phyloP scores from a whole-genome alignment of 2,329 filamentous ascomycete genomes.

The Penicillium sp. region DNA sequence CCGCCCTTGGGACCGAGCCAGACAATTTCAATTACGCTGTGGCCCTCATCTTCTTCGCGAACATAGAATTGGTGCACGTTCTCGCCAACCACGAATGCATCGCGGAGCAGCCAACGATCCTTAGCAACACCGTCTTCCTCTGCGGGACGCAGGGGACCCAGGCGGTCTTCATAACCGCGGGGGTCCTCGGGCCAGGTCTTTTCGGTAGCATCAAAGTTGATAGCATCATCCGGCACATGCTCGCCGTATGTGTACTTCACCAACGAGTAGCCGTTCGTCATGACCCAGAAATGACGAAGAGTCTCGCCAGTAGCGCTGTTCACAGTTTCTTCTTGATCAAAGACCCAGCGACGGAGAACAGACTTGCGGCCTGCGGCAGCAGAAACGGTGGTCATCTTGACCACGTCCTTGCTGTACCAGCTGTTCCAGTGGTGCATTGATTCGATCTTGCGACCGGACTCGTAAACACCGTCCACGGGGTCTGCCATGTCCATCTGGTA shows the following conservation, averaged over 20 bases:
- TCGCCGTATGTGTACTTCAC: conserved; percentile 44
- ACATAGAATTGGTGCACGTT: conserved; percentile 47
- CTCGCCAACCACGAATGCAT: conserved; percentile 42
- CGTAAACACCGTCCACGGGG: conserved; percentile 44
- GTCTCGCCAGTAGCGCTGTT: conserved; percentile 38
- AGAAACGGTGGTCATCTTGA: conserved; percentile 46
- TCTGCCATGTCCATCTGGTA: conserved; percentile 49
- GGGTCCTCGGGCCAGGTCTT: conserved; percentile 48
- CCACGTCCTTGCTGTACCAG: conserved; percentile 47
- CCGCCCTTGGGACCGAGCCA: conserved; percentile 45
- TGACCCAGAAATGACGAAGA: conserved; percentile 43
- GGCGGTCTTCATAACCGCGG: conserved; percentile 41
- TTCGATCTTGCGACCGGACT: conserved; percentile 46
- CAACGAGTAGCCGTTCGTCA: conserved; percentile 48
- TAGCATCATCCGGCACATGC: conserved; percentile 39
- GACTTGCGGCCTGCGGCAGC: conserved; percentile 44
- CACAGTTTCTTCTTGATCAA: conserved; percentile 42
- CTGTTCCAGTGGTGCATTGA: conserved; percentile 48
- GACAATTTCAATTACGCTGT: conserved; percentile 46
- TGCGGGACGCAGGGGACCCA: conserved; percentile 42
- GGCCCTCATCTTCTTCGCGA: conserved; percentile 41
- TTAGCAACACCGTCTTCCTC: conserved; percentile 43
- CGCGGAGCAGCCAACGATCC: conserved; percentile 43
- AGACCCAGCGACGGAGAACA: conserved; percentile 47
- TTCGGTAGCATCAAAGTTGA: conserved; percentile 45